Evolutionary conservation across 192 early-diverging fungal species (phyloP), one percentile per base, ranked within the genome.

Genomic region (Linnemannia zychae): DNA sequence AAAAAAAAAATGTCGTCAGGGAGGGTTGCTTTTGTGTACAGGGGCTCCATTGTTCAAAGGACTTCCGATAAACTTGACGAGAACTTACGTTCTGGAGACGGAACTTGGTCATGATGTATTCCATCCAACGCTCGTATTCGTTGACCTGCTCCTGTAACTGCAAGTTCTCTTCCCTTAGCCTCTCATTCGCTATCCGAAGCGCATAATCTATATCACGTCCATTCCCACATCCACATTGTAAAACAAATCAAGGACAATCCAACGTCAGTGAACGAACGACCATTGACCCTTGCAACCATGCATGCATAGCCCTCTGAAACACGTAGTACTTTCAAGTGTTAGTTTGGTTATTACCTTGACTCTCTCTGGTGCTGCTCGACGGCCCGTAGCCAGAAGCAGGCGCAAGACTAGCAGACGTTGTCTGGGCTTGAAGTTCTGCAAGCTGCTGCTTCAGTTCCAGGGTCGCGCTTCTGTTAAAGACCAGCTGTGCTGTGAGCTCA

Each of bases 401-500:
- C 36, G 2, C 36, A 18, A 11, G 38, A 40, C n/a, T n/a, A 9
- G 18, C 33, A 22, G 6, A 40, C 5, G 36, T 34, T 0, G 50
- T 53, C 31, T 70, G 67, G 37, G 68, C 86, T 70, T 88, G 84
- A n/a, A 88, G 63, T 71, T 88, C 82, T 13, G 69, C 70, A 18
- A 90, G 71, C 49, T 90, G 88, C 36, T 75, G 70, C 33, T 82
- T 81, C 9, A 90, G 53, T 17, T 77, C 81, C 0, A 79, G 34
- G 18, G 82, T 74, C 11, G 82, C 75, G 31, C 79, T 85, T 31
- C 87, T 83, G 72, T 90, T 90, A 22, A 79, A 81, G 34, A 87
- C 84, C 47, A 84, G 79, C 60, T 89, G 88, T 37, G 84, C 78
- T 12, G 84, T 79, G 24, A 90, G 71, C 69, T 90, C 89, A 70